Percentiles rank a stretch among this genome's conserved stretches.
These are phyloP conservation scores for Apiospora saccharicola DNA, from an alignment of 2,329 filamentous ascomycete genomes.

Conservation along the genomic window DNA sequence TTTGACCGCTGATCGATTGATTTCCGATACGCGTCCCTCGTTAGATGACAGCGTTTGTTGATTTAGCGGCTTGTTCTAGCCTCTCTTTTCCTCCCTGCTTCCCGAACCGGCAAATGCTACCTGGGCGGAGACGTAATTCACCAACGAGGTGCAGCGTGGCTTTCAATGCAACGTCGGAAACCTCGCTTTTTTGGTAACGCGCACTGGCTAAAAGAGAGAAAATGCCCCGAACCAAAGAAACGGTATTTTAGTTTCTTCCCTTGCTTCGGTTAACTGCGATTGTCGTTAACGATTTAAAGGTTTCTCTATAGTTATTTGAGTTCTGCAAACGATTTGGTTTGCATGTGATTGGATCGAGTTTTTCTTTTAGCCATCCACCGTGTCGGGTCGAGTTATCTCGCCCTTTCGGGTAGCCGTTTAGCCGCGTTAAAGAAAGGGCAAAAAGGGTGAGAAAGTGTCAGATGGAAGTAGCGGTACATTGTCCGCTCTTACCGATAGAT, in stretches of 20 bases:
- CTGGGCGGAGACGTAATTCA: background rate
- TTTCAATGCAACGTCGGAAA: background rate
- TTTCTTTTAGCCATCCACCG: background rate
- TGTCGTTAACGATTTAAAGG: background rate
- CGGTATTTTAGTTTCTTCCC: background rate
- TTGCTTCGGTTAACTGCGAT: background rate
- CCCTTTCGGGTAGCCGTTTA: background rate
- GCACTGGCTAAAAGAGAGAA: background rate
- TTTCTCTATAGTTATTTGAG: background rate
- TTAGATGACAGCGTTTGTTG: background rate
- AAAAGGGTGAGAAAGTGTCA: background rate
- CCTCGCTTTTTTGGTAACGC: background rate
- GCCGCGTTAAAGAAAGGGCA: background rate
- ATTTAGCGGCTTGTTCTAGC: background rate
- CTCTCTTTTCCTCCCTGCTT: background rate
- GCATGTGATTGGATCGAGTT: background rate
- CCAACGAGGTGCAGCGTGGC: background rate
- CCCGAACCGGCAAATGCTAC: background rate
- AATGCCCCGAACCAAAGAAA: background rate
- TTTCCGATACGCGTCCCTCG: background rate
- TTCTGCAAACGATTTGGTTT: background rate
- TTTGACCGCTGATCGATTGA: background rate
- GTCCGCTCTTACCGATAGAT: too few species aligned
- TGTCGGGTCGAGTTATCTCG: background rate
- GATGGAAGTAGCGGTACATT: too few species aligned